Conservation (phyloP, 2,329 filamentous ascomycete species). For the Rhynchosporium graminicola region DNA sequence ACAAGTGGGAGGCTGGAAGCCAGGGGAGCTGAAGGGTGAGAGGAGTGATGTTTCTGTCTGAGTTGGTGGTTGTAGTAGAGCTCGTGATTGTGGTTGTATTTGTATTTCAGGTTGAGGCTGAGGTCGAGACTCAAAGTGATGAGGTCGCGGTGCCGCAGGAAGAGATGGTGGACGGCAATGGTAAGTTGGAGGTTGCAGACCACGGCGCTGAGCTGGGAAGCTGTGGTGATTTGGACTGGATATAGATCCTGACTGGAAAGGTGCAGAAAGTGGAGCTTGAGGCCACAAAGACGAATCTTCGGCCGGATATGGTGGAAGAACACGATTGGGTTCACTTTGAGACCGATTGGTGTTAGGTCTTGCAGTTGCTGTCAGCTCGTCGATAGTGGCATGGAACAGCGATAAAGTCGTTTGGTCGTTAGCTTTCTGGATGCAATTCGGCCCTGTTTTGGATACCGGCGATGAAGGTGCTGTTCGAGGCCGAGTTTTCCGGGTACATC, state of each 20-base stretch:
- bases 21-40: neutral
- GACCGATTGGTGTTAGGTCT: neutral
- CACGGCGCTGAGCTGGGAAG: neutral
- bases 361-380: slow-evolving; percentile 13
- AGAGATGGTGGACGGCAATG: slow-evolving; percentile 11
- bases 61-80: neutral
- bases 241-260: slow-evolving; percentile 1
- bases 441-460: slow-evolving; percentile 6
- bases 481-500: slow-evolving; percentile 28
- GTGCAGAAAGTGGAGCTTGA: slow-evolving; percentile 1
- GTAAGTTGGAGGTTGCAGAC: neutral
- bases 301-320: slow-evolving; percentile 13
- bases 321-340: slow-evolving; percentile 7
- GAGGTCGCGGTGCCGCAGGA: neutral
- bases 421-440: slow-evolving; percentile 5
- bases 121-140: neutral
- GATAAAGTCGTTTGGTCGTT: slow-evolving; percentile 26
- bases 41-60: neutral
- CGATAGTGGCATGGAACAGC: slow-evolving; percentile 27
- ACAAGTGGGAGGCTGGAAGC: neutral
- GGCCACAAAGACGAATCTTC: neutral
- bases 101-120: neutral
- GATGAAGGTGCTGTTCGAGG: slow-evolving; percentile 28
- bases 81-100: neutral
- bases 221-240: neutral